These are phyloP conservation scores for Fraxinus angustifolia DNA, from an alignment of 305 asterid genomes.

Conservation along the genomic window DNA sequence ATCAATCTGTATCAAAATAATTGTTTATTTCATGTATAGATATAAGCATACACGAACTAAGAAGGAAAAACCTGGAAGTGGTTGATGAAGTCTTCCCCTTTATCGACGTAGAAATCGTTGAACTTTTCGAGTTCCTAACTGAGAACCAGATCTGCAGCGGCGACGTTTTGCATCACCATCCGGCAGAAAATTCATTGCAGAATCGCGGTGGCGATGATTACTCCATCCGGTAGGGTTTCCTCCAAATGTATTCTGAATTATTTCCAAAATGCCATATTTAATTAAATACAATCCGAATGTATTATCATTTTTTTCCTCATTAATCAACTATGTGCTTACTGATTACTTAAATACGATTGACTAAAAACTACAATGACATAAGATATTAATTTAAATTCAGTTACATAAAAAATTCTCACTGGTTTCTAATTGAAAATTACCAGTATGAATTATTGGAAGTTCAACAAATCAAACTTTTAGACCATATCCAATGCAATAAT, in stretches of 20 bases:
- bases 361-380: background rate
- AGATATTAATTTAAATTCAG: background rate
- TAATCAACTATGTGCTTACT: background rate
- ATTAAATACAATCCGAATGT: background rate
- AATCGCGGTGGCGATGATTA: background rate
- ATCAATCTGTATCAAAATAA: background rate
- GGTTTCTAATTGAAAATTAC: background rate
- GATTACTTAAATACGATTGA: background rate
- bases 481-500: background rate
- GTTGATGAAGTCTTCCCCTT: conserved; percentile 33
- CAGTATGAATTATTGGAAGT: background rate
- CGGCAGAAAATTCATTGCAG: background rate
- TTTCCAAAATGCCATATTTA: background rate
- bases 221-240: conserved; percentile 40
- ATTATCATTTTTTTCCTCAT: background rate
- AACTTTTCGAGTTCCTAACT: conserved; percentile 34
- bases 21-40: background rate
- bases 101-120: conserved; percentile 37
- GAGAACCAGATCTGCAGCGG: conserved; percentile 42
- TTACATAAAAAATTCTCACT: background rate
- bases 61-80: conserved; percentile 34
- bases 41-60: background rate
- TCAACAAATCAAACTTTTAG: background rate
- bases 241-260: conserved; percentile 42
- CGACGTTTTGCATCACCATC: background rate